Conservation (phyloP, 1,139 yeast species). For the Zygoascus sp. region DNA sequence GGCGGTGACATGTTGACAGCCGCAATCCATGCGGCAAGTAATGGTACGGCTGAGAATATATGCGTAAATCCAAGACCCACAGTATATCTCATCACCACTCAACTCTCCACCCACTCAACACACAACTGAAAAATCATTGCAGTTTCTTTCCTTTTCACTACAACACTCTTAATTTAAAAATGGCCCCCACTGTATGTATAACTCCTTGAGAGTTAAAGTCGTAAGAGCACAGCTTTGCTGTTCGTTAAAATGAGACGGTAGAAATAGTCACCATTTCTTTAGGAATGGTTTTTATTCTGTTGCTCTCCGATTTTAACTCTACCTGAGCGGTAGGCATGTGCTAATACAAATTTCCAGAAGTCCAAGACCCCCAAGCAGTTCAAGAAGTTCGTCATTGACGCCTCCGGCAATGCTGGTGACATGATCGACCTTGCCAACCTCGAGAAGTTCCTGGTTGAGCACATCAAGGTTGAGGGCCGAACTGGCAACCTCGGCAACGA, state of each 20-base stretch:
- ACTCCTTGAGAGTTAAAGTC: slow-evolving; percentile 26
- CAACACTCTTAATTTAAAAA: slow-evolving; percentile 35
- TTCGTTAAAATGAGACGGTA: slow-evolving; percentile 19
- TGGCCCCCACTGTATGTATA: slow-evolving; percentile 88
- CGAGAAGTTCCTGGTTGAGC: slow-evolving; percentile 97
- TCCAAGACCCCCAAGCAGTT: slow-evolving; percentile 50
- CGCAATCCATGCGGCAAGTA: not conserved
- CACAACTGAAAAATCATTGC: not conserved
- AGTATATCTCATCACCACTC: slow-evolving; percentile 12
- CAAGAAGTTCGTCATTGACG: slow-evolving; percentile 84
- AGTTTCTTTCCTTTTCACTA: slow-evolving; percentile 2
- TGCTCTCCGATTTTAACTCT: slow-evolving; percentile 4
- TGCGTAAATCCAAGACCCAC: not conserved
- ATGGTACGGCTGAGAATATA: not conserved
- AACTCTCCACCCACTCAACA: slow-evolving; percentile 7
- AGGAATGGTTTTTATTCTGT: too few relatives aligned
- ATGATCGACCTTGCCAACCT: slow-evolving; percentile 92
- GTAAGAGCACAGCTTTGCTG: slow-evolving; percentile 26
- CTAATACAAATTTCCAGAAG: slow-evolving; percentile 48
- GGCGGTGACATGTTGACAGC: too few relatives aligned
- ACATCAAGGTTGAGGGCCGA: slow-evolving; percentile 97
- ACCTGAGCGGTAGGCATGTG: slow-evolving; percentile 43
- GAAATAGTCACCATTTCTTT: too few relatives aligned
- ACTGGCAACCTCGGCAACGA: slow-evolving; percentile 97
- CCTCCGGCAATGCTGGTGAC: slow-evolving; percentile 95